phyloP scores from a whole-genome alignment of 495 filamentous ascomycete species.

The Trichoderma asperelloides region DNA sequence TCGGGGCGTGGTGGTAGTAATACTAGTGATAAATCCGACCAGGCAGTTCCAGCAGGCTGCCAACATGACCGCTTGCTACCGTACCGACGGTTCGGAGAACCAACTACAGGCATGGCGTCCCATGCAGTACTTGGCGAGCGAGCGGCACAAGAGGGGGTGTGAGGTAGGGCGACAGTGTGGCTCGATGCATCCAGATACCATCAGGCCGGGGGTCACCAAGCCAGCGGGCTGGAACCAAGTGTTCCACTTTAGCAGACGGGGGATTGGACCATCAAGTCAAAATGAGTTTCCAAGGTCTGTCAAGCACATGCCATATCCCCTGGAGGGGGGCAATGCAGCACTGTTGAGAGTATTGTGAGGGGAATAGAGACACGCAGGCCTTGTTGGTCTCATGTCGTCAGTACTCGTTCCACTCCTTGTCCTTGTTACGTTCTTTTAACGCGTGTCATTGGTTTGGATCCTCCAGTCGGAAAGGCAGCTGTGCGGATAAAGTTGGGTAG shows the following conservation, averaged over 20 bases:
- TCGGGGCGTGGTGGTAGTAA: background rate
- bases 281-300: background rate
- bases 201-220: slow-evolving; percentile 2
- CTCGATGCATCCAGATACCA: background rate
- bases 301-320: background rate
- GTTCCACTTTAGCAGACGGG: background rate
- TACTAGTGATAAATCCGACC: background rate
- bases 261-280: background rate
- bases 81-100: background rate
- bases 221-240: background rate
- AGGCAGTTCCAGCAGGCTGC: background rate
- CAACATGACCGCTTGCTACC: background rate
- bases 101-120: background rate
- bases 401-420: background rate
- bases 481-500: background rate
- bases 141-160: slow-evolving; percentile 1
- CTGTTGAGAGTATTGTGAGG: background rate
- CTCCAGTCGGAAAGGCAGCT: background rate
- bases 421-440: background rate
- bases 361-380: background rate
- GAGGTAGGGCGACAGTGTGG: background rate
- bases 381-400: background rate
- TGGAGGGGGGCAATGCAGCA: background rate
- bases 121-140: background rate
- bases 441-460: background rate